Conservation (phyloP, 257 asterid genomes). For the Ilex asprella region DNA sequence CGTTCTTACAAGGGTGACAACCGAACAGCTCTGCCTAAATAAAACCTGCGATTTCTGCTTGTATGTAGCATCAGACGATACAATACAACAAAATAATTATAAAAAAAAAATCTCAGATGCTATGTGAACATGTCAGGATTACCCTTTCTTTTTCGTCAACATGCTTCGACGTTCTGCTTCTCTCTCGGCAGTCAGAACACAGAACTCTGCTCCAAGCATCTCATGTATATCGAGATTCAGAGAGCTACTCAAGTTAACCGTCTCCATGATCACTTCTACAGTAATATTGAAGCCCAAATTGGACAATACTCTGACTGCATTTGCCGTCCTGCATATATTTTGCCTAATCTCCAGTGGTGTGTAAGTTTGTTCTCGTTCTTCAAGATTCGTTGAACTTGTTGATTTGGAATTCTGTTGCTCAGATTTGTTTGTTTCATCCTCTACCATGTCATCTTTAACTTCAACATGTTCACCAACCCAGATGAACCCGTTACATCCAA, state of each 20-base stretch:
- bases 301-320: slow-evolving; percentile 71
- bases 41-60: no score
- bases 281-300: slow-evolving; percentile 65
- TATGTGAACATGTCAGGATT: not conserved
- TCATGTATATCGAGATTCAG: slow-evolving; percentile 61
- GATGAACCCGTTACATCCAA: slow-evolving; percentile 84
- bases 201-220: slow-evolving; percentile 87
- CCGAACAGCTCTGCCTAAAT: no score
- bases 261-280: slow-evolving; percentile 44
- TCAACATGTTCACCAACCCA: slow-evolving; percentile 93
- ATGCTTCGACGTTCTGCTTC: slow-evolving; percentile 65
- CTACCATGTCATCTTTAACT: slow-evolving; percentile 57
- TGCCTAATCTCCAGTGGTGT: slow-evolving; percentile 58
- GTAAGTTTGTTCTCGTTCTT: slow-evolving; percentile 34
- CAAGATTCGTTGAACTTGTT: slow-evolving; percentile 15
- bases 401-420: slow-evolving; percentile 30
- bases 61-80: no score
- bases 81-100: no score
- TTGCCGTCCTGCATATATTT: slow-evolving; percentile 71
- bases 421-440: slow-evolving; percentile 42
- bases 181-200: slow-evolving; percentile 77
- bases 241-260: slow-evolving; percentile 42
- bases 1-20: no score
- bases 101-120: no score
- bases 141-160: slow-evolving; percentile 38